Conservation (phyloP, 2,329 filamentous ascomycete species). For the Aspergillus sp. region DNA sequence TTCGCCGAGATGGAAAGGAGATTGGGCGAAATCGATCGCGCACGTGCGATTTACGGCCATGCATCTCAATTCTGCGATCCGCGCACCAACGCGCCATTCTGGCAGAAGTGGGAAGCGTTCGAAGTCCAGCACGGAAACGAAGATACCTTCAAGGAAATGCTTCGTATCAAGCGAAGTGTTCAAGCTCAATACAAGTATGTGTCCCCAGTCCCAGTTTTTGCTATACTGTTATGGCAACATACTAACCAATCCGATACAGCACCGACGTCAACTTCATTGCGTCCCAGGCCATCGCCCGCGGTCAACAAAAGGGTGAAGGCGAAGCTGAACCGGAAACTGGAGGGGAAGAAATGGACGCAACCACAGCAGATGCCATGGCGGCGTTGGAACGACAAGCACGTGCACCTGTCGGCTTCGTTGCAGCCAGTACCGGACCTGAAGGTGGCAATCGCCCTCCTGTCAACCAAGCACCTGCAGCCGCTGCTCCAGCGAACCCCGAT, state of each 20-base stretch:
- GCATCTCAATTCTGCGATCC: slow-evolving; percentile 97
- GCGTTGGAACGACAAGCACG: slow-evolving; percentile 83
- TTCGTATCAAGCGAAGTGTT: slow-evolving; percentile 94
- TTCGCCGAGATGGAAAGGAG: slow-evolving; percentile 96
- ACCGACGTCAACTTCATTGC: slow-evolving; percentile 99
- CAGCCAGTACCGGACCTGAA: slow-evolving; percentile 73
- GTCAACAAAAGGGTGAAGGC: slow-evolving; percentile 56
- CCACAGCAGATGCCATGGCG: slow-evolving; percentile 76
- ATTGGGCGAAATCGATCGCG: slow-evolving; percentile 89
- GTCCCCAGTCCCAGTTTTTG: not conserved
- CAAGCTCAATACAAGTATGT: slow-evolving; percentile 91
- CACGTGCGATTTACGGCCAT: slow-evolving; percentile 92
- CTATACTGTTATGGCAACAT: not conserved
- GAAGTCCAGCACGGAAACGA: slow-evolving; percentile 98
- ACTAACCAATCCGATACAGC: slow-evolving; percentile 44
- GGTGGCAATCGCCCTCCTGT: slow-evolving; percentile 55
- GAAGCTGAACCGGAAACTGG: slow-evolving; percentile 30
- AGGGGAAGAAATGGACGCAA: slow-evolving; percentile 45
- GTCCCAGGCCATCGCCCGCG: slow-evolving; percentile 84
- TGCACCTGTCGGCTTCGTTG: slow-evolving; percentile 87
- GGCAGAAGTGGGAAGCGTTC: slow-evolving; percentile 95
- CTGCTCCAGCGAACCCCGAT: slow-evolving; percentile 70
- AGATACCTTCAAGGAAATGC: slow-evolving; percentile 99
- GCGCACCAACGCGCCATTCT: slow-evolving; percentile 83
- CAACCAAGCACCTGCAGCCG: slow-evolving; percentile 23